Evolutionary conservation across 2,329 filamentous ascomycete genomes (phyloP).

Genomic region (Colletotrichum costaricense): DNA sequence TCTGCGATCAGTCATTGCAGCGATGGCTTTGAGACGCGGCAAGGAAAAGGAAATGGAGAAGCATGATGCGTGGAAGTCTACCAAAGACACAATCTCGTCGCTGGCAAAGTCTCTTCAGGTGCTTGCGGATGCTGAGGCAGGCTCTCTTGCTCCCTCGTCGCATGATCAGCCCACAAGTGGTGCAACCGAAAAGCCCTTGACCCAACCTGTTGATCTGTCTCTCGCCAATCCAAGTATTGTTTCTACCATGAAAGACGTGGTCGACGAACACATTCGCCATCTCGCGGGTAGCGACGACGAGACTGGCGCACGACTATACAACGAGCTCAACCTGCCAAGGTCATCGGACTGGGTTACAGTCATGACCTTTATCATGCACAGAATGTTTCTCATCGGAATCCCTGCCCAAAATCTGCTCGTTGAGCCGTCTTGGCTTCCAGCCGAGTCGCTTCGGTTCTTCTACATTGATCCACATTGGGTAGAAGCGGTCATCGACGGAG

Average conservation of each 20-base stretch:
- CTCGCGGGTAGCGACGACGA: too few species aligned
- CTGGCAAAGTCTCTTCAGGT: conserved; percentile 19
- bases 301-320: conserved; percentile 32
- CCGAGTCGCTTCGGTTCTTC: conserved; percentile 51
- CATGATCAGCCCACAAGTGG: too few species aligned
- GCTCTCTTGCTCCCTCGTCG: too few species aligned
- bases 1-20: not conserved
- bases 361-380: conserved; percentile 49
- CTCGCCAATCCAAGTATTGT: too few species aligned
- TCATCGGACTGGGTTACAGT: conserved; percentile 51
- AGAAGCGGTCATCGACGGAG: conserved; percentile 52
- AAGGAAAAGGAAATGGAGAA: not conserved
- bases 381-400: conserved; percentile 48
- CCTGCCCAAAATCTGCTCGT: conserved; percentile 53
- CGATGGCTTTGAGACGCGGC: not conserved
- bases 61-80: not conserved
- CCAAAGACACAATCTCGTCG: conserved; percentile 7
- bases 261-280: too few species aligned
- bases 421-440: conserved; percentile 45
- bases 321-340: conserved; percentile 43
- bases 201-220: too few species aligned
- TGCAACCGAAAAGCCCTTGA: too few species aligned
- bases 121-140: too few species aligned
- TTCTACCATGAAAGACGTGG: too few species aligned
- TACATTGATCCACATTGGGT: conserved; percentile 51